A percentile compares a stretch with the other conserved stretches of the same genome.
Evolutionary conservation across 2,329 filamentous ascomycete species (phyloP).

Genomic region (Aspergillus amoenus): DNA sequence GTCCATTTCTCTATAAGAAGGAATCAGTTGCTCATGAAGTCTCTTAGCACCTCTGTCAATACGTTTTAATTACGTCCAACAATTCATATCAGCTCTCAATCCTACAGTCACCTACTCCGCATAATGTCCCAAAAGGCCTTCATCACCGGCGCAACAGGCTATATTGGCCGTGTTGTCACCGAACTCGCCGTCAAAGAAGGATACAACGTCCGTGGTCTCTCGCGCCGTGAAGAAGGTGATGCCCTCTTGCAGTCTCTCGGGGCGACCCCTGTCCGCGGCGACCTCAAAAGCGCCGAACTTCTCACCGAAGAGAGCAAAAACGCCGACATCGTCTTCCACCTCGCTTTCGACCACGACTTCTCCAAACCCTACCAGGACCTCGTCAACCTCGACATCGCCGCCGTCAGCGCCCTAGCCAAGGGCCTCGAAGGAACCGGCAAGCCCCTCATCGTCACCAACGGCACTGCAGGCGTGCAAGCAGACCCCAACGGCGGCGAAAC

Average conservation of each 20-base stretch:
- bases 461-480: slow-evolving; percentile 31
- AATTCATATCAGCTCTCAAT: neutral
- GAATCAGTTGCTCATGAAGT: neutral
- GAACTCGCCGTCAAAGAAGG: slow-evolving; percentile 40
- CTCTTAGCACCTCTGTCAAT: neutral
- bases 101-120: neutral
- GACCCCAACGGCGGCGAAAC: slow-evolving; percentile 33
- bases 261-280: slow-evolving; percentile 33
- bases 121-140: slow-evolving; percentile 29
- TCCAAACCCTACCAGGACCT: slow-evolving; percentile 27
- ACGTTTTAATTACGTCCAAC: neutral
- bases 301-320: slow-evolving; percentile 32
- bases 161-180: slow-evolving; percentile 42
- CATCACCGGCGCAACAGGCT: slow-evolving; percentile 48
- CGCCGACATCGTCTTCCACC: slow-evolving; percentile 42
- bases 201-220: slow-evolving; percentile 44
- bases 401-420: slow-evolving; percentile 38
- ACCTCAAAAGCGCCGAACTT: slow-evolving; percentile 35
- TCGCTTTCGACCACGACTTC: slow-evolving; percentile 47
- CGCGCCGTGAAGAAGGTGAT: slow-evolving; percentile 35
- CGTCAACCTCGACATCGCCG: slow-evolving; percentile 31
- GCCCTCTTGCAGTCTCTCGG: slow-evolving; percentile 32
- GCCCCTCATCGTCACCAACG: slow-evolving; percentile 39
- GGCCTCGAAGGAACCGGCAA: slow-evolving; percentile 33
- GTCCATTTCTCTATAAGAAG: too few species aligned